These are phyloP conservation scores for Trichodelitschia bisporula DNA, from an alignment of 495 filamentous ascomycete genomes.

Conservation along the genomic window DNA sequence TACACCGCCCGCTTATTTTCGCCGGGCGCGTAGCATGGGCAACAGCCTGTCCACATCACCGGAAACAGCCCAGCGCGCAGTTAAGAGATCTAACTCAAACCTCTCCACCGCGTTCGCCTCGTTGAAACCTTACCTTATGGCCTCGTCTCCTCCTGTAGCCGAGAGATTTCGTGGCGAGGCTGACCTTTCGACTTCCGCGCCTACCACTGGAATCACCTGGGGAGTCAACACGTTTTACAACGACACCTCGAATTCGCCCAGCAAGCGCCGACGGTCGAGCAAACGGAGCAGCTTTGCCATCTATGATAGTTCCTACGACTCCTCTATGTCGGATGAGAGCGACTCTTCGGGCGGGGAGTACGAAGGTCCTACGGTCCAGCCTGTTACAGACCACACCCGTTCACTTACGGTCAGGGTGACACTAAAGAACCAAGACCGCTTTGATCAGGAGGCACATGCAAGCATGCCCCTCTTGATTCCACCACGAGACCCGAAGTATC, in stretches of 20 bases:
- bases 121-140: too few species aligned
- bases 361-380: slow-evolving; percentile 18
- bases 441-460: slow-evolving; percentile 53
- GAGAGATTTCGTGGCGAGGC: slow-evolving; percentile 45
- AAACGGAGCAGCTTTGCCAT: slow-evolving; percentile 7
- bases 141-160: too few species aligned
- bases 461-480: slow-evolving; percentile 44
- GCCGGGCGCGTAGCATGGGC: slow-evolving; percentile 18
- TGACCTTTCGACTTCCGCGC: slow-evolving; percentile 29
- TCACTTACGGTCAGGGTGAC: slow-evolving; percentile 26
- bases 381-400: slow-evolving; percentile 11
- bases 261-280: not conserved
- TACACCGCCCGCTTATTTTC: slow-evolving; percentile 30
- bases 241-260: slow-evolving; percentile 11
- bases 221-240: slow-evolving; percentile 30
- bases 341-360: slow-evolving; percentile 4
- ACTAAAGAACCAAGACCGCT: slow-evolving; percentile 51
- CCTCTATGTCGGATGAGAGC: slow-evolving; percentile 7
- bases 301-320: slow-evolving; percentile 4
- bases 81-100: slow-evolving; percentile 33
- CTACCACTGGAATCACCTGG: slow-evolving; percentile 39
- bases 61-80: slow-evolving; percentile 22
- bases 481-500: slow-evolving; percentile 30
- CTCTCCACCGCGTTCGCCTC: slow-evolving; percentile 40
- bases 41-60: slow-evolving; percentile 51